phyloP scores from a whole-genome alignment of 139 green algal species.

The Asterochloris sp. region DNA sequence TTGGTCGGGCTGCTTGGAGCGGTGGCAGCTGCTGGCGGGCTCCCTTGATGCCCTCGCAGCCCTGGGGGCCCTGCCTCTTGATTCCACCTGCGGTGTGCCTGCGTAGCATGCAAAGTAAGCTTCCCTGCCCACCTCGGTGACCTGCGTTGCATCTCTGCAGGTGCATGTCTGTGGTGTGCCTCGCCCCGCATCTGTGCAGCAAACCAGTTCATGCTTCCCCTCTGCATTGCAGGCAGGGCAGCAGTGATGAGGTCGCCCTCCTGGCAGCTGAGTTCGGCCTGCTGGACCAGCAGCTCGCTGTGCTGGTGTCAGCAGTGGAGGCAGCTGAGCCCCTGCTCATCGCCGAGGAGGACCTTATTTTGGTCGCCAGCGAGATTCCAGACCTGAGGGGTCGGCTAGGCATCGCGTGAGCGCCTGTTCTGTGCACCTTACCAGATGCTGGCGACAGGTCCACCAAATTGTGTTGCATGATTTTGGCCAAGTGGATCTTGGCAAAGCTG shows the following conservation, averaged over 20 bases:
- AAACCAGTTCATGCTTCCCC: neutral
- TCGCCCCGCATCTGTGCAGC: too few species aligned
- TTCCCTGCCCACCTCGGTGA: too few species aligned
- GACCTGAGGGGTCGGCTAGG: conserved; percentile 80
- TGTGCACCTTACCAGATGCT: neutral
- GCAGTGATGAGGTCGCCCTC: conserved; percentile 51
- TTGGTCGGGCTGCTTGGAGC: too few species aligned
- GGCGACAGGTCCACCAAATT: neutral
- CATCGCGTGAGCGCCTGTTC: conserved; percentile 44
- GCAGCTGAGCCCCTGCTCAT: conserved; percentile 36
- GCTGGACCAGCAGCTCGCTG: conserved; percentile 72
- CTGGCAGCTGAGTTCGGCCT: conserved; percentile 85
- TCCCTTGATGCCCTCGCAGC: too few species aligned
- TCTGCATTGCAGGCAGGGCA: conserved; percentile 16
- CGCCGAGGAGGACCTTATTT: conserved; percentile 71
- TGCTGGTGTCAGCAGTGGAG: conserved; percentile 52
- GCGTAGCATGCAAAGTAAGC: too few species aligned
- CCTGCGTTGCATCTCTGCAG: too few species aligned
- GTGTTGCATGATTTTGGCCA: neutral
- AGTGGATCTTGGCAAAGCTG: too few species aligned
- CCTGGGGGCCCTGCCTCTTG: too few species aligned
- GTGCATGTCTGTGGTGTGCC: too few species aligned
- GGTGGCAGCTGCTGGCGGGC: too few species aligned
- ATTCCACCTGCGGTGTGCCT: too few species aligned
- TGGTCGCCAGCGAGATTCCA: conserved; percentile 81